Percentiles rank a stretch among this genome's conserved stretches.
Conservation (phyloP, 2,329 filamentous ascomycete species). For the Colletotrichum euphorbiae region DNA sequence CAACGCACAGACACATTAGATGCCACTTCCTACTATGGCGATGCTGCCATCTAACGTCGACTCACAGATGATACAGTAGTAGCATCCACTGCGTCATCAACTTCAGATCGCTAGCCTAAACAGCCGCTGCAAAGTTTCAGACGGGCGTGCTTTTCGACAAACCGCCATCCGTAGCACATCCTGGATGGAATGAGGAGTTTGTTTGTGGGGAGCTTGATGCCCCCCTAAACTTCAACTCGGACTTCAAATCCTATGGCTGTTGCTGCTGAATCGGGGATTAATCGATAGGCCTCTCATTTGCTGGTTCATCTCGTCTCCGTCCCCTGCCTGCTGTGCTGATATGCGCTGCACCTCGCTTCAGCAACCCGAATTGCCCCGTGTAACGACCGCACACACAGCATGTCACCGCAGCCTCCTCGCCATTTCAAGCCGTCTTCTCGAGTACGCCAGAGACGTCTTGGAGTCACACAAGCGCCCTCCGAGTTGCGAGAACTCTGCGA, state of each 20-base stretch:
- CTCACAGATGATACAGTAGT: conserved; percentile 16
- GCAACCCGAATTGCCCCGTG: conserved; percentile 33
- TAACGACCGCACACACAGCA: conserved; percentile 35
- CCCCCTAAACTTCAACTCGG: not conserved
- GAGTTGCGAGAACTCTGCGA: not conserved
- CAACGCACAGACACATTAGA: conserved; percentile 30
- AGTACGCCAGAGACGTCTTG: not conserved
- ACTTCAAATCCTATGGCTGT: not conserved
- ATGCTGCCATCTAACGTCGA: conserved; percentile 19
- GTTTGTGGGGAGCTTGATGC: not conserved
- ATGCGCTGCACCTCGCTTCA: conserved; percentile 28
- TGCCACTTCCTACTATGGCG: conserved; percentile 7
- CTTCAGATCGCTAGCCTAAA: not conserved
- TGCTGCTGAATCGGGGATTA: conserved; percentile 23
- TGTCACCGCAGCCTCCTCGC: conserved; percentile 20
- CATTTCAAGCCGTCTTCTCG: not conserved
- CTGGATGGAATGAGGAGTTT: not conserved
- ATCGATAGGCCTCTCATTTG: conserved; percentile 14
- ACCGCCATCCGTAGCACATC: not conserved
- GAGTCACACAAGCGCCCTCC: conserved; percentile 3
- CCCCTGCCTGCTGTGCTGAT: conserved; percentile 11
- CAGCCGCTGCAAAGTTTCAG: not conserved
- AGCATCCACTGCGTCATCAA: conserved; percentile 19
- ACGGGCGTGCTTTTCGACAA: not conserved
- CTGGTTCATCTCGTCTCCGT: conserved; percentile 27